Percentiles rank a stretch among this genome's conserved stretches.
Evolutionary conservation across 139 green algal species (phyloP).

Genomic region (Picochlorum costavermella): DNA sequence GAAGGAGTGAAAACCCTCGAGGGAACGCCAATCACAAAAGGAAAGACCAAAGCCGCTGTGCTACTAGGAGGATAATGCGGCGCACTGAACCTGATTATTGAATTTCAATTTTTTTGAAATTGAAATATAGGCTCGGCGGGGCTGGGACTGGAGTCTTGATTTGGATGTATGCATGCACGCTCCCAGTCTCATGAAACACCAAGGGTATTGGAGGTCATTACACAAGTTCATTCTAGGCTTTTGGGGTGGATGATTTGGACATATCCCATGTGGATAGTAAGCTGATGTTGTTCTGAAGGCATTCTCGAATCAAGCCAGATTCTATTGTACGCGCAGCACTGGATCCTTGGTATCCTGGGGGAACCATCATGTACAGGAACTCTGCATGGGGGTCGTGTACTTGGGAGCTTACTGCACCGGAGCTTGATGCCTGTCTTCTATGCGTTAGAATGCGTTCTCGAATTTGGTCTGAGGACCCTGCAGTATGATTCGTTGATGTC

Average conservation of each 20-base stretch:
- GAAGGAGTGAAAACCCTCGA: too few species aligned
- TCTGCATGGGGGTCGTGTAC: conserved; percentile 20
- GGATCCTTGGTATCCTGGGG: background rate
- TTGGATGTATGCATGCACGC: too few species aligned
- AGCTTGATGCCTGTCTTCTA: background rate
- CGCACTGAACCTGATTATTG: too few species aligned
- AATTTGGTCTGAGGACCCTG: conserved; percentile 40
- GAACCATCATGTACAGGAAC: conserved; percentile 33
- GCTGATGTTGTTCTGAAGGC: background rate
- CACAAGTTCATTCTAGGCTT: background rate
- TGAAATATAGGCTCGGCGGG: too few species aligned
- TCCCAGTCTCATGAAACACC: too few species aligned
- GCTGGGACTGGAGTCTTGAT: too few species aligned
- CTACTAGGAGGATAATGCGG: too few species aligned
- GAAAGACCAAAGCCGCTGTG: too few species aligned
- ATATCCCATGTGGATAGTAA: conserved; percentile 2
- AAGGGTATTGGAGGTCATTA: too few species aligned
- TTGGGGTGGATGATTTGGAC: conserved; percentile 5
- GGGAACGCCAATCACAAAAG: too few species aligned
- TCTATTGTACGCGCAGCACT: conserved; percentile 29
- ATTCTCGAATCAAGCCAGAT: conserved; percentile 18
- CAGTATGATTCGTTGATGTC: background rate
- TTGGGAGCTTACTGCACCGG: background rate
- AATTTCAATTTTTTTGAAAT: too few species aligned
- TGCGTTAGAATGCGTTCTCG: conserved; percentile 22